phyloP scores from a whole-genome alignment of 1,284 basidiomycete species.

The Rhodofomes roseus region DNA sequence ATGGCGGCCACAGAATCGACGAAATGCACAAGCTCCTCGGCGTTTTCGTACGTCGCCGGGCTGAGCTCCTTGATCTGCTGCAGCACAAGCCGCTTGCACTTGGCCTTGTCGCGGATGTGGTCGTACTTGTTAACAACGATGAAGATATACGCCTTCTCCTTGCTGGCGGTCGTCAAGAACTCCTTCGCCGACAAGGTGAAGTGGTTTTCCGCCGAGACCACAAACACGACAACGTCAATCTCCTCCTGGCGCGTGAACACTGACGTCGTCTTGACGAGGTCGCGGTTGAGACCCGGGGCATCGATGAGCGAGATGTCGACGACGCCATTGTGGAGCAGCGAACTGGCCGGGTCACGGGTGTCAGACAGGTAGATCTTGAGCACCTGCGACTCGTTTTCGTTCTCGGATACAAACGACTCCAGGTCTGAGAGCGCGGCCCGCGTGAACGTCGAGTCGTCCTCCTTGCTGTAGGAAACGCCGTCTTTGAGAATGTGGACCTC shows the following conservation, averaged over 20 bases:
- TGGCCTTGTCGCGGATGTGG: constrained; percentile 93
- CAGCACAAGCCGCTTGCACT: constrained; percentile 85
- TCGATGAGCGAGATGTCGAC: constrained; percentile 99
- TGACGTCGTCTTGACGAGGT: constrained; percentile 94
- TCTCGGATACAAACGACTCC: constrained; percentile 79
- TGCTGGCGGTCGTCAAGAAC: constrained; percentile 90
- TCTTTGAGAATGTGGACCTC: constrained; percentile 81
- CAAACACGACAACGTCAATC: constrained; percentile 98
- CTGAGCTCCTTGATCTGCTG: constrained; percentile 95
- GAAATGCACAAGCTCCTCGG: constrained; percentile 95
- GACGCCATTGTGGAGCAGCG: constrained; percentile 92
- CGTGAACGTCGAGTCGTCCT: constrained; percentile 76
- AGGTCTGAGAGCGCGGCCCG: constrained; percentile 69
- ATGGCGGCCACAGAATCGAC: constrained; percentile 85
- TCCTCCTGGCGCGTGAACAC: constrained; percentile 96
- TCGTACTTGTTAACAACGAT: constrained; percentile 99
- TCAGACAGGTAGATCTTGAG: constrained; percentile 86
- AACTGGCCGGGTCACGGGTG: constrained; percentile 68
- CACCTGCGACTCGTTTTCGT: constrained; percentile 68
- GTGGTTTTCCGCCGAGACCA: constrained; percentile 98
- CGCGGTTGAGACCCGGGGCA: constrained; percentile 95
- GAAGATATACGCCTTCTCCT: constrained; percentile 98
- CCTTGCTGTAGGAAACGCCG: constrained; percentile 65
- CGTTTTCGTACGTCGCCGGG: constrained; percentile 89
- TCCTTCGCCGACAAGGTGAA: constrained; percentile 96